Evolutionary conservation across 192 early-diverging fungal species (phyloP).

Genomic region (Haplosporangium gracile): DNA sequence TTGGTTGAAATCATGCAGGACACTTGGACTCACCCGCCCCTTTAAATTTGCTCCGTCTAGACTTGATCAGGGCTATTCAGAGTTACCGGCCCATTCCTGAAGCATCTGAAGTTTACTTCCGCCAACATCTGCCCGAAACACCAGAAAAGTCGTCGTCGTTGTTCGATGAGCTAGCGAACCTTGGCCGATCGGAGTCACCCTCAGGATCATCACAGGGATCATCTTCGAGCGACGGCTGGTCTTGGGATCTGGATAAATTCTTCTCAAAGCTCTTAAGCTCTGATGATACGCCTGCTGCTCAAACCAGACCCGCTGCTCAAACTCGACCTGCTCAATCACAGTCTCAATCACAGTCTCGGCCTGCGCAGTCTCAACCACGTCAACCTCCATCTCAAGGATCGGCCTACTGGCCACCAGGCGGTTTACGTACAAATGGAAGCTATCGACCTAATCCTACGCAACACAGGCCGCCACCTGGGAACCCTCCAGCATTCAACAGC

Average conservation of each 20-base stretch:
- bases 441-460: background rate
- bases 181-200: conserved; percentile 34
- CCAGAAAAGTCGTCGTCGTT: conserved; percentile 28
- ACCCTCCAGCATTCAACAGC: conserved; percentile 12
- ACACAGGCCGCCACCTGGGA: background rate
- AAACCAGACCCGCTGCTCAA: conserved; percentile 6
- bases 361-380: background rate
- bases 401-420: background rate
- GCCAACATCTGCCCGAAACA: conserved; percentile 21
- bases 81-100: conserved; percentile 48
- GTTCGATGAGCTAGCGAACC: conserved; percentile 28
- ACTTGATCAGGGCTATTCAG: conserved; percentile 43
- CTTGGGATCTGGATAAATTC: conserved; percentile 39
- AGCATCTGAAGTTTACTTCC: conserved; percentile 40
- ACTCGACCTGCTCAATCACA: conserved; percentile 24
- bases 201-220: conserved; percentile 31
- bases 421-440: background rate
- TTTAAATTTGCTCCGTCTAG: conserved; percentile 3
- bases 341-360: conserved; percentile 17
- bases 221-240: conserved; percentile 29
- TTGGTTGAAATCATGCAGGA: background rate
- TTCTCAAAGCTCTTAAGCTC: conserved; percentile 31
- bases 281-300: conserved; percentile 14
- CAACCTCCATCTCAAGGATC: conserved; percentile 4
- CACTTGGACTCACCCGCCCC: too few relatives aligned